phyloP scores from a whole-genome alignment of 768 basidiomycete species.

The Xerocomus brunneocitrinus region DNA sequence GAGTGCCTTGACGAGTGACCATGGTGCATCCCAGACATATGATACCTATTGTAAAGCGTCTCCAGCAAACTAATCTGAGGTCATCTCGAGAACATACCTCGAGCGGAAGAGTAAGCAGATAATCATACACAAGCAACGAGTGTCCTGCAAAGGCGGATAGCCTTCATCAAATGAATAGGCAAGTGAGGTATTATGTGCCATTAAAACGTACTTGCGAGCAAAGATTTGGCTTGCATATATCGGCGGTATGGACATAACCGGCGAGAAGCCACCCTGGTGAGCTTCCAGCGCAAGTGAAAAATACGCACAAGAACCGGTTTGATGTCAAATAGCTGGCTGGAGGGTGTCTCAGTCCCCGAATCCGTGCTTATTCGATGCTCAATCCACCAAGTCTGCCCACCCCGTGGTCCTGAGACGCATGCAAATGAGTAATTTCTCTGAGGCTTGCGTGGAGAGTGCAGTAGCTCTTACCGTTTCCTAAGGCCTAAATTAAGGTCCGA shows the following conservation, averaged over 20 bases:
- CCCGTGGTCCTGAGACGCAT: not conserved
- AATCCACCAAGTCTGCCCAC: not conserved
- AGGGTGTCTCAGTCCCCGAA: not conserved
- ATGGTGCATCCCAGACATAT: conserved; percentile 16
- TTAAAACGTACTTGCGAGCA: not conserved
- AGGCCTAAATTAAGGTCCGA: not conserved
- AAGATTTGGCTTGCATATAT: not conserved
- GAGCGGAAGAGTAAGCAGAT: conserved; percentile 23
- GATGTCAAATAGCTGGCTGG: not conserved
- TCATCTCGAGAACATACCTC: conserved; percentile 15
- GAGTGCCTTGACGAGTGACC: conserved; percentile 8
- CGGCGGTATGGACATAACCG: conserved; percentile 2
- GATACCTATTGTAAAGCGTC: conserved; percentile 7
- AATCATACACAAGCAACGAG: conserved; percentile 24
- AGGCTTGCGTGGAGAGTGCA: not conserved
- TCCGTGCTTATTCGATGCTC: not conserved
- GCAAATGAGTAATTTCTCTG: not conserved
- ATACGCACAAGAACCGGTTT: not conserved
- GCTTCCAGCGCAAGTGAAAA: not conserved
- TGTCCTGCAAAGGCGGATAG: conserved; percentile 12
- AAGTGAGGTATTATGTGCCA: not conserved
- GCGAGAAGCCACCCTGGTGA: not conserved
- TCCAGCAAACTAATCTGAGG: not conserved
- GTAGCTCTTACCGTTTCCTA: not conserved
- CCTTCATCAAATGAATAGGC: conserved; percentile 4